Percentiles rank a stretch among this genome's conserved stretches.
phyloP scores from a whole-genome alignment of 768 basidiomycete species.

The Mycena maculata region DNA sequence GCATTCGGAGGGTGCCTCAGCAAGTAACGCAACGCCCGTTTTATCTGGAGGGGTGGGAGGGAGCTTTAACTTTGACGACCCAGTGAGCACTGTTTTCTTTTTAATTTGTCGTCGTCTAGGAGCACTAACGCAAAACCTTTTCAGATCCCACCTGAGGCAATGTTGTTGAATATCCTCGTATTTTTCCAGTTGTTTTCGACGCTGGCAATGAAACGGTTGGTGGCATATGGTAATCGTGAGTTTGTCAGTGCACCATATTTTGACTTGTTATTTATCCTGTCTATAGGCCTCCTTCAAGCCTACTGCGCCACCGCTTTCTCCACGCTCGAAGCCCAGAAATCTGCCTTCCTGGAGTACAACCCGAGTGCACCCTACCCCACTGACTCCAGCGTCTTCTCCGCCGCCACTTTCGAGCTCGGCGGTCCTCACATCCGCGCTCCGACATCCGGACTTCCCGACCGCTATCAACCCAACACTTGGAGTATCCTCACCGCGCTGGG shows the following conservation, averaged over 20 bases:
- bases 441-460: background rate
- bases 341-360: background rate
- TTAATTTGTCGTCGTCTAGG: background rate
- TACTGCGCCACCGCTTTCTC: background rate
- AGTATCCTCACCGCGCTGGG: slow-evolving; percentile 5
- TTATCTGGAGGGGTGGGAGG: background rate
- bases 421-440: background rate
- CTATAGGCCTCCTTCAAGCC: background rate
- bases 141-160: background rate
- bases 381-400: slow-evolving; percentile 7
- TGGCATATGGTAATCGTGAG: slow-evolving; percentile 9
- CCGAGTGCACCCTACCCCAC: background rate
- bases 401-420: slow-evolving; percentile 4
- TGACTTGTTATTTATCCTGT: background rate
- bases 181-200: slow-evolving; percentile 7
- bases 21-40: background rate
- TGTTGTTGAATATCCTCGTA: background rate
- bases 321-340: background rate
- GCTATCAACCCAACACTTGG: background rate
- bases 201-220: slow-evolving; percentile 1
- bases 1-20: background rate
- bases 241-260: background rate
- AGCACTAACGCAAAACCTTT: background rate
- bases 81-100: background rate
- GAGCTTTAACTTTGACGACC: background rate